Conservation (phyloP, 495 filamentous ascomycete genomes). For the Penicillium verhagenii region DNA sequence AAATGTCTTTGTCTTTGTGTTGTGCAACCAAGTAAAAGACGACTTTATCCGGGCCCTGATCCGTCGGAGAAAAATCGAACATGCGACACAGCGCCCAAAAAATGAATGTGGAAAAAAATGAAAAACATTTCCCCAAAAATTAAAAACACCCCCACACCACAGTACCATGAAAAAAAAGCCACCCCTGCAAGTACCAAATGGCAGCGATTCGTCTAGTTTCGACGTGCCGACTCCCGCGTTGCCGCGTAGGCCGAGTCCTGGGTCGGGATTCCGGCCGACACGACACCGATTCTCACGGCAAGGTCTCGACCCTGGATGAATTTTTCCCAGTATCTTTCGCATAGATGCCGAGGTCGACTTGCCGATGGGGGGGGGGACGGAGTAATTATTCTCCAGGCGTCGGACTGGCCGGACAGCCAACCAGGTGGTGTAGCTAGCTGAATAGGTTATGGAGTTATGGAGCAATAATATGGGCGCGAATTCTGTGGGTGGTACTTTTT, state of each 20-base stretch:
- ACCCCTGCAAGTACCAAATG: background rate
- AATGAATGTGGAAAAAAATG: background rate
- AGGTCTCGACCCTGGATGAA: background rate
- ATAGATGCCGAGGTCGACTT: background rate
- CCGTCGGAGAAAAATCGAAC: background rate
- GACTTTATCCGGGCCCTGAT: slow-evolving; percentile 1
- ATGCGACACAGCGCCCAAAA: background rate
- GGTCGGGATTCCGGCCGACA: slow-evolving; percentile 18
- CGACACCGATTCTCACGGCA: background rate
- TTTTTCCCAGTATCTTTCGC: background rate
- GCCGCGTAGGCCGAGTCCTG: slow-evolving; percentile 15
- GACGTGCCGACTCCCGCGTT: slow-evolving; percentile 21
- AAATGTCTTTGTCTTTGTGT: background rate
- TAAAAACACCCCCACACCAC: background rate
- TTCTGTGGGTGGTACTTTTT: background rate
- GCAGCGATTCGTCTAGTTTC: background rate
- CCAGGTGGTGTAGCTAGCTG: background rate
- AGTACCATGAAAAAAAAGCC: background rate
- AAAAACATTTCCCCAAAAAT: too few species aligned
- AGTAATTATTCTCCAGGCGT: background rate
- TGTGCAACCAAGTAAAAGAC: too few species aligned
- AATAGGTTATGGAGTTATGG: background rate
- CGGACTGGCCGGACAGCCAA: background rate
- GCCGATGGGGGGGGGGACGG: too few species aligned
- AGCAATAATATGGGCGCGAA: too few species aligned